Conservation (phyloP, 2,329 filamentous ascomycete genomes). For the Sporothrix brasiliensis region DNA sequence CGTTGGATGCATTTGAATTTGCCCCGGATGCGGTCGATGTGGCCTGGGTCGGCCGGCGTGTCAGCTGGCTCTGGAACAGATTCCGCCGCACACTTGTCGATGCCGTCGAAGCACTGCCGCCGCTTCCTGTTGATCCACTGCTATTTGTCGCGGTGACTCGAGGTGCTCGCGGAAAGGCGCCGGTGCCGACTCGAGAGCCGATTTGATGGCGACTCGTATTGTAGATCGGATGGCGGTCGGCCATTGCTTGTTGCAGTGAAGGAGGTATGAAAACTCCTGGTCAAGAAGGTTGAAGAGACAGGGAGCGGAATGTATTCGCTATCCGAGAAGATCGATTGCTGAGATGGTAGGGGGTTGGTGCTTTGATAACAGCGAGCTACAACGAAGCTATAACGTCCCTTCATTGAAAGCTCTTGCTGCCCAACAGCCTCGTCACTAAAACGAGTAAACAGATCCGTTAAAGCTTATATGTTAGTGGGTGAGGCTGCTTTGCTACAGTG, state of each 20-base stretch:
- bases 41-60: conserved; percentile 56
- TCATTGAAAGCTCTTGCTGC: background rate
- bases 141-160: background rate
- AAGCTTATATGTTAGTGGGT: no score
- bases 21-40: conserved; percentile 45
- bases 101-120: conserved; percentile 10
- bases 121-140: background rate
- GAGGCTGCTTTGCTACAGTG: background rate
- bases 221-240: conserved; percentile 32
- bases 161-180: conserved; percentile 25
- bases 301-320: no score
- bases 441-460: background rate
- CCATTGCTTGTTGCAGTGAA: conserved; percentile 32
- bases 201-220: conserved; percentile 26
- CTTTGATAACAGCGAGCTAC: background rate
- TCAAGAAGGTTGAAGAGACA: background rate
- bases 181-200: conserved; percentile 26
- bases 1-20: conserved; percentile 41
- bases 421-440: background rate
- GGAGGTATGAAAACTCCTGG: background rate
- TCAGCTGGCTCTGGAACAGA: conserved; percentile 63
- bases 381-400: no score
- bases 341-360: background rate
- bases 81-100: conserved; percentile 53
- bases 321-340: no score